These are phyloP conservation scores for Penicillium coffeae DNA, from an alignment of 495 filamentous ascomycete genomes.

Conservation along the genomic window DNA sequence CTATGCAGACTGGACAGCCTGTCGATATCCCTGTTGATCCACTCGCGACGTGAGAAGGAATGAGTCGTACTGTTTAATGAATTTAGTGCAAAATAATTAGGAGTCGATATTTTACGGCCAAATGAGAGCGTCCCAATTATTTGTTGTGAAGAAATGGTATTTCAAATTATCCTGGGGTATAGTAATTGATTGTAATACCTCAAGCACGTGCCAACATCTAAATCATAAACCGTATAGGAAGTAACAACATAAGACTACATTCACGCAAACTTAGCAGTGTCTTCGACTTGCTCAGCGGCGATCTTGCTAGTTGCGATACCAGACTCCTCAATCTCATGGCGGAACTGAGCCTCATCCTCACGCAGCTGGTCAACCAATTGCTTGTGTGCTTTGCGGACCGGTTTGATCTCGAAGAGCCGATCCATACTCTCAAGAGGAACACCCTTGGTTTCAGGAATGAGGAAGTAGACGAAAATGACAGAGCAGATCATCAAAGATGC, in stretches of 20 bases:
- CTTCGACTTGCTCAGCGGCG: slow-evolving; percentile 16
- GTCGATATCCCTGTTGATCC: slow-evolving; percentile 33
- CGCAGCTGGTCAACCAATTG: slow-evolving; percentile 25
- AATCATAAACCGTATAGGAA: too few relatives aligned
- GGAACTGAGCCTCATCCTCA: slow-evolving; percentile 36
- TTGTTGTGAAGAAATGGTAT: too few relatives aligned
- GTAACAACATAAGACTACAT: too few relatives aligned
- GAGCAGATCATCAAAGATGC: slow-evolving; percentile 63
- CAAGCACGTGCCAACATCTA: too few relatives aligned
- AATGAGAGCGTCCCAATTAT: too few relatives aligned
- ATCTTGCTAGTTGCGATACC: slow-evolving; percentile 20
- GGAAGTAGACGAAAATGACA: slow-evolving; percentile 62
- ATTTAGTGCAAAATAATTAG: too few relatives aligned
- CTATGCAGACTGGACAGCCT: slow-evolving; percentile 33
- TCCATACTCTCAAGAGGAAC: slow-evolving; percentile 48
- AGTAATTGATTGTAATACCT: too few relatives aligned
- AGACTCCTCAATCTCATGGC: slow-evolving; percentile 32
- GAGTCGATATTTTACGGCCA: too few relatives aligned
- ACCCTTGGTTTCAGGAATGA: slow-evolving; percentile 64
- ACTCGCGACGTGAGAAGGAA: too few relatives aligned
- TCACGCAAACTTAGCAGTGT: slow-evolving; percentile 19
- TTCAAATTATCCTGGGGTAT: too few relatives aligned
- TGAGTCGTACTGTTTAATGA: too few relatives aligned
- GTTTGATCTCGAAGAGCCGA: slow-evolving; percentile 54
- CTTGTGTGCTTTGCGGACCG: slow-evolving; percentile 50